Evolutionary conservation across 1,284 basidiomycete genomes (phyloP).

Genomic region (Caloboletus firmus): DNA sequence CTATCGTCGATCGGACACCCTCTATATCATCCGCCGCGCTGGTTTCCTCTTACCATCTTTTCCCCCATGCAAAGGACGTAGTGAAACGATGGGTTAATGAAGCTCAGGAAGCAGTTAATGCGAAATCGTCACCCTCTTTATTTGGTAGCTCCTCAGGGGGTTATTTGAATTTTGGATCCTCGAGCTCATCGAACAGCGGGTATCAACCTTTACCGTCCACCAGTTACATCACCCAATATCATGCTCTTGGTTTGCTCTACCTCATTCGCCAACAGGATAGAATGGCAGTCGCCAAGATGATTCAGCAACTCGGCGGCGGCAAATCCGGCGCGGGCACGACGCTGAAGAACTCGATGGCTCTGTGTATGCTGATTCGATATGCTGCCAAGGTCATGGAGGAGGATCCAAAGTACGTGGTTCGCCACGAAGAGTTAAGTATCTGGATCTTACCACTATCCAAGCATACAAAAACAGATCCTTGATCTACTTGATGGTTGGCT

Average conservation of each 20-base stretch:
- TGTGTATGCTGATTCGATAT: slow-evolving; percentile 98
- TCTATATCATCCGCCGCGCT: slow-evolving; percentile 96
- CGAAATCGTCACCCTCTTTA: slow-evolving; percentile 76
- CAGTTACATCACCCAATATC: slow-evolving; percentile 96
- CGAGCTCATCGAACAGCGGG: slow-evolving; percentile 52
- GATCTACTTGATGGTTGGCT: slow-evolving; percentile 95
- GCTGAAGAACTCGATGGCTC: slow-evolving; percentile 95
- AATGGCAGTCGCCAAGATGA: slow-evolving; percentile 99
- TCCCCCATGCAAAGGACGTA: slow-evolving; percentile 90
- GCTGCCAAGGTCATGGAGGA: slow-evolving; percentile 98
- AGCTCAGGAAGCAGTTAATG: slow-evolving; percentile 93
- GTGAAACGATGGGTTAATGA: slow-evolving; percentile 99
- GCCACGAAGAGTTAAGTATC: background rate
- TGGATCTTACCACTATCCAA: slow-evolving; percentile 33
- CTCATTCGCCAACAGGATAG: slow-evolving; percentile 96
- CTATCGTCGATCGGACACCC: slow-evolving; percentile 96
- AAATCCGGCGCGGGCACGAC: slow-evolving; percentile 82
- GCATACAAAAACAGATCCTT: slow-evolving; percentile 88
- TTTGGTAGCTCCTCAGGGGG: slow-evolving; percentile 59
- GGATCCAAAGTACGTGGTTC: slow-evolving; percentile 82
- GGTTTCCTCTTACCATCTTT: slow-evolving; percentile 96
- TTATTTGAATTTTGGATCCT: slow-evolving; percentile 69
- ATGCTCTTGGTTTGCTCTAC: slow-evolving; percentile 93
- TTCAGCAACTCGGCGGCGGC: slow-evolving; percentile 92
- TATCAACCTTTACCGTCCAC: slow-evolving; percentile 84